A percentile compares a stretch with the other conserved stretches of the same genome.
These are phyloP conservation scores for Picea glauca DNA, from an alignment of 75 land plant species.

Conservation along the genomic window DNA sequence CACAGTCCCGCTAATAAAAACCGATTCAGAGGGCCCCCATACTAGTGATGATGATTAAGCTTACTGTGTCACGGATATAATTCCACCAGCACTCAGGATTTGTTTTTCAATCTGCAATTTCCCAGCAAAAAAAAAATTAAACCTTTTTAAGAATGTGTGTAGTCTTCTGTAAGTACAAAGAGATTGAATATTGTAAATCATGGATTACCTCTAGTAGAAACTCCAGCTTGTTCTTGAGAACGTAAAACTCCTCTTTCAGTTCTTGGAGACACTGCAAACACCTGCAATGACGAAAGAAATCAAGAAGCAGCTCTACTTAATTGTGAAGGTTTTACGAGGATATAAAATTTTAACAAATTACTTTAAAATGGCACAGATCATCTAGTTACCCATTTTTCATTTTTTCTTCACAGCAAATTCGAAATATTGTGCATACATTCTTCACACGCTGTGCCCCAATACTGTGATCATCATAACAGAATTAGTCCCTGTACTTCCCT, in stretches of 20 bases:
- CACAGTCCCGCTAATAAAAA: too few relatives aligned
- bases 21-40: too few relatives aligned
- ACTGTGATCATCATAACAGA: neutral
- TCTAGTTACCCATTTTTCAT: neutral
- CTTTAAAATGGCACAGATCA: neutral
- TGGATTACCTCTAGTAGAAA: neutral
- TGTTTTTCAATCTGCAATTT: neutral
- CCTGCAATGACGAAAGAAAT: conserved; percentile 21
- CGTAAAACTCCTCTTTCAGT: neutral
- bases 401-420: neutral
- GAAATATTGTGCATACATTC: neutral
- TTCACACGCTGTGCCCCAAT: neutral
- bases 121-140: too few relatives aligned
- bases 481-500: neutral
- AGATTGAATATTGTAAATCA: neutral
- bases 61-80: neutral
- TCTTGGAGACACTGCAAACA: conserved; percentile 29
- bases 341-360: neutral
- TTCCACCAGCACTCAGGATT: neutral
- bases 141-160: too few relatives aligned
- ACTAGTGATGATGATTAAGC: too few relatives aligned
- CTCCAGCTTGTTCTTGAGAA: neutral
- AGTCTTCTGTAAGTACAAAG: too few relatives aligned
- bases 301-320: too few relatives aligned
- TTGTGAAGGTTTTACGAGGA: too few relatives aligned